Evolutionary conservation across 371 early-diverging fungal species (phyloP), one percentile per base, ranked within the genome.

Genomic region (Gilbertella persicaria): DNA sequence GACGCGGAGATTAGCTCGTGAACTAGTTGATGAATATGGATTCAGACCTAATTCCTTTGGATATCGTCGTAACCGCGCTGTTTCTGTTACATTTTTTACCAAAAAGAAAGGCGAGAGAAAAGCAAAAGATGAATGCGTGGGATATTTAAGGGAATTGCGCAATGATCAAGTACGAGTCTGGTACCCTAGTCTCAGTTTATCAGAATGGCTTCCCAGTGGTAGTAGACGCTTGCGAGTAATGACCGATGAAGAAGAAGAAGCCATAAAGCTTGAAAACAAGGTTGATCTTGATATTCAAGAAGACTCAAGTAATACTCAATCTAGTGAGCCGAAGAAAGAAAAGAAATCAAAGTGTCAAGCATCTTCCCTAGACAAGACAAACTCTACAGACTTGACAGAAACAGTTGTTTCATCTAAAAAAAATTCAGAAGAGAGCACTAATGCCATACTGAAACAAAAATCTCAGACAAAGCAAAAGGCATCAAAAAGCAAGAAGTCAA

Each of bases 1-100:
- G 50, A 82, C 84, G 0, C 71, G 82, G 14, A 71, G 76, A 6
- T 74, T 81, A 28, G 80, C 78, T 4, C 68, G 60, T 29, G 59
- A 76, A 8, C 42, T 84, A n/a, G 46, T 52, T 1, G 79, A 74
- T 29, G 63, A 71, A 16, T 50, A 68, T 53, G 67, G 80, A 30
- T 73, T 78, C 47, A 51, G 67, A 29, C 67, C 79, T 45, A 79
- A 79, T 43, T 51, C 73, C 3, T 73, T 76, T 55, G 80, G 84
- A 6, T 80, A 83, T 44, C 66, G 77, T 5, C 65, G 73, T 23
- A 71, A 77, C 29, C 71, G 75, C 6, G 60, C 75, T 10, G 74
- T 80, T 3, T 72, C 78, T 12, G 69, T 80, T 2, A 45, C 55
- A 2, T 29, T 25, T 3, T 69, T 65, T 10, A 7, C 23, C 28